A percentile compares a stretch with the other conserved stretches of the same genome.
Evolutionary conservation across 2,329 filamentous ascomycete species (phyloP).

Genomic region (Gnomoniopsis sp.): DNA sequence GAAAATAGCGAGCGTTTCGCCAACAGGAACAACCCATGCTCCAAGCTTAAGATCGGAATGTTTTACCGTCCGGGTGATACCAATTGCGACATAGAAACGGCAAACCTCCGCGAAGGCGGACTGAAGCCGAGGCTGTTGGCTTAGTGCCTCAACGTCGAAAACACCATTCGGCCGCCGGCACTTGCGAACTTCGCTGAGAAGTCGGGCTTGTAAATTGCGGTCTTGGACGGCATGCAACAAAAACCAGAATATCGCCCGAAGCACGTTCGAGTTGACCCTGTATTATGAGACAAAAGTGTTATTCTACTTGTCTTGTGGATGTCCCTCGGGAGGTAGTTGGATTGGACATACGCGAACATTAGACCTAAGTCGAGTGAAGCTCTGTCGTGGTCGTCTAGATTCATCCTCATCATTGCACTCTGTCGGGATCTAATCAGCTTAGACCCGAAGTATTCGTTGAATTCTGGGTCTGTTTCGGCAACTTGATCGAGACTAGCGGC

Average conservation of each 20-base stretch:
- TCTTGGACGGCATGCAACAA: neutral
- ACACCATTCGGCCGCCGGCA: neutral
- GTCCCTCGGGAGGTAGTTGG: neutral
- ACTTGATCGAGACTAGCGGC: neutral
- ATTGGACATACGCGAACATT: neutral
- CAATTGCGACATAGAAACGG: neutral
- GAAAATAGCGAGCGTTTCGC: neutral
- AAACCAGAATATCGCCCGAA: neutral
- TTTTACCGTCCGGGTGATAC: neutral
- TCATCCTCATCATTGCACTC: neutral
- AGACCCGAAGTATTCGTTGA: neutral
- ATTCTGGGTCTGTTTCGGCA: neutral
- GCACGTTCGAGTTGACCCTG: neutral
- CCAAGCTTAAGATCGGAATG: neutral
- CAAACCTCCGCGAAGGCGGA: neutral
- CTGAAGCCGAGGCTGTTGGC: neutral
- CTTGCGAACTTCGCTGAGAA: neutral
- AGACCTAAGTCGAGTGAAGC: neutral
- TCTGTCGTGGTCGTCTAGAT: neutral
- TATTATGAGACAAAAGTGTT: neutral
- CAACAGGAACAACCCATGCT: neutral
- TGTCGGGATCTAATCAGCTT: neutral
- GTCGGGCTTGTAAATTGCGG: neutral
- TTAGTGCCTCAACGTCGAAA: neutral
- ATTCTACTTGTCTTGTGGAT: neutral